phyloP scores from a whole-genome alignment of 306 rosid genomes.

The Myrica gale region DNA sequence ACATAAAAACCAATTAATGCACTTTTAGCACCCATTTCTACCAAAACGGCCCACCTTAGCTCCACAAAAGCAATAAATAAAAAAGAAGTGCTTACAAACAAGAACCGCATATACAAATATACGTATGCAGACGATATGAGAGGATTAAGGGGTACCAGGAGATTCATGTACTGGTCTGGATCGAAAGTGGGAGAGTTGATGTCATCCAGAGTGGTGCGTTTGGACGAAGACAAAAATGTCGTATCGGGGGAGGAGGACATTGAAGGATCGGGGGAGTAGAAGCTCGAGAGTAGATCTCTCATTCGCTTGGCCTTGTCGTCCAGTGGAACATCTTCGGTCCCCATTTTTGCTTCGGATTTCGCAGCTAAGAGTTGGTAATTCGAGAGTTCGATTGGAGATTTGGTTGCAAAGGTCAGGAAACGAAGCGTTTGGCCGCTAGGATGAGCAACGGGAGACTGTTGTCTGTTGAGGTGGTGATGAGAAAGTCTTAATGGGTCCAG shows the following conservation, averaged over 20 bases:
- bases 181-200: slow-evolving; percentile 74
- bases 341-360: slow-evolving; percentile 44
- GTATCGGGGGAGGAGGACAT: slow-evolving; percentile 37
- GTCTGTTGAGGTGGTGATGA: background rate
- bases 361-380: background rate
- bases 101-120: no score
- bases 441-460: no score
- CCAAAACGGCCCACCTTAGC: background rate
- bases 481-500: no score
- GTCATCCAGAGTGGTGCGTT: slow-evolving; percentile 58
- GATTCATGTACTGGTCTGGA: slow-evolving; percentile 83
- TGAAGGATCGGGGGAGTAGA: slow-evolving; percentile 84
- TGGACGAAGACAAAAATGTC: slow-evolving; percentile 28
- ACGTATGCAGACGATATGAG: no score
- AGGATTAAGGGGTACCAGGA: slow-evolving; percentile 47
- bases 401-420: background rate
- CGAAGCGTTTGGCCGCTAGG: background rate
- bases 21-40: background rate
- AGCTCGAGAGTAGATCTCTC: slow-evolving; percentile 93
- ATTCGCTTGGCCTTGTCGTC: slow-evolving; percentile 90
- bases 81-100: no score
- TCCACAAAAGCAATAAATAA: background rate
- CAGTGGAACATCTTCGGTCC: slow-evolving; percentile 47
- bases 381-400: slow-evolving; percentile 17
- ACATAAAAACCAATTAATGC: background rate